Evolutionary conservation across 306 rosid genomes (phyloP).

Genomic region (Elaeagnus macrophylla): DNA sequence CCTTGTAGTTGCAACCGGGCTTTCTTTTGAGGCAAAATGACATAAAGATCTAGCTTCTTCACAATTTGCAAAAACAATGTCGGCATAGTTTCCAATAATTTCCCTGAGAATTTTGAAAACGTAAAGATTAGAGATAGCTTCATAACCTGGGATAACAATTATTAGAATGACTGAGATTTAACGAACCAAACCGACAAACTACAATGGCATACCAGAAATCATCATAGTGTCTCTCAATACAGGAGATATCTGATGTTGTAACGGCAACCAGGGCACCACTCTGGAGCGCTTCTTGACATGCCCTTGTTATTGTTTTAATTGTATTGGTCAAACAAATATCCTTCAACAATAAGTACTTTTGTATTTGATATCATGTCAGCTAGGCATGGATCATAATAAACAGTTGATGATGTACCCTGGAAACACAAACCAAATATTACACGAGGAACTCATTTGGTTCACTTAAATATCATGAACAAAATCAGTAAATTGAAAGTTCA

Average conservation of each 20-base stretch:
- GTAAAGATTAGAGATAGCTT: neutral
- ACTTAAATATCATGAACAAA: no score
- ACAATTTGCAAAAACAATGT: conserved; percentile 70
- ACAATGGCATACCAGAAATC: conserved; percentile 54
- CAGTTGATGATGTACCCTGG: conserved; percentile 89
- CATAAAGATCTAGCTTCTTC: conserved; percentile 84
- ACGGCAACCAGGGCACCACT: conserved; percentile 78
- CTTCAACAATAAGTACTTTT: conserved; percentile 79
- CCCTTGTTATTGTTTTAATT: conserved; percentile 52
- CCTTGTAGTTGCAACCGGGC: conserved; percentile 51
- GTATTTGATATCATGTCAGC: conserved; percentile 63
- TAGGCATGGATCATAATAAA: conserved; percentile 53
- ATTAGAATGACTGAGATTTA: neutral
- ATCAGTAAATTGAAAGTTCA: neutral
- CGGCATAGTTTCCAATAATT: conserved; percentile 59
- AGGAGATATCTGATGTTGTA: conserved; percentile 89
- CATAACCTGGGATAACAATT: neutral
- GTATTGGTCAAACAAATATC: conserved; percentile 89
- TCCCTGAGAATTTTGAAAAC: conserved; percentile 48
- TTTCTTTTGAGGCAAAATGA: conserved; percentile 51
- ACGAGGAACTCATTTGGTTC: no score
- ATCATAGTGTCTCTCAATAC: conserved; percentile 82
- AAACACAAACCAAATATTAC: conserved; percentile 20
- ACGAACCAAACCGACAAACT: neutral
- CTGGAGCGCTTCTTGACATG: conserved; percentile 69